Percentiles rank a stretch among this genome's conserved stretches.
Evolutionary conservation across 371 early-diverging fungal genomes (phyloP).

Genomic region (Zopfochytrium polystomum): DNA sequence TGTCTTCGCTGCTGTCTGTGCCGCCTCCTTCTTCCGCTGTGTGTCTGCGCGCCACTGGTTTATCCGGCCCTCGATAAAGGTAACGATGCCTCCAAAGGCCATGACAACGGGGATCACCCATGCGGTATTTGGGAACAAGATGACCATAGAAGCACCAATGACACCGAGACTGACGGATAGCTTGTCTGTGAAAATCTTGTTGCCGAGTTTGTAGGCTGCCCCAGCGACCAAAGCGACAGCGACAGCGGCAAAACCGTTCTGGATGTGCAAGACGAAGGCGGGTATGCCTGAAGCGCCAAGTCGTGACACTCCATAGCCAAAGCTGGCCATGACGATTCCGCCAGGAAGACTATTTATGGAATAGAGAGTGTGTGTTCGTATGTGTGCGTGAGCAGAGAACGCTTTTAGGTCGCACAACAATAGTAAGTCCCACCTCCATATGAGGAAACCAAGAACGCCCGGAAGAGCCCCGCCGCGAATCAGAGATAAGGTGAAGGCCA

Average conservation of each 20-base stretch:
- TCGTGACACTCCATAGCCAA: constrained; percentile 45
- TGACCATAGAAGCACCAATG: constrained; percentile 41
- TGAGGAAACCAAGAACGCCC: constrained; percentile 50
- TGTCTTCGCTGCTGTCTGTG: background rate
- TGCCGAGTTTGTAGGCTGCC: constrained; percentile 52
- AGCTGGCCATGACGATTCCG: constrained; percentile 49
- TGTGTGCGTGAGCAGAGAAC: background rate
- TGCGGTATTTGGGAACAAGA: constrained; percentile 35
- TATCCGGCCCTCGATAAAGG: constrained; percentile 29
- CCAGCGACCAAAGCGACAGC: constrained; percentile 59
- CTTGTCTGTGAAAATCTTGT: constrained; percentile 44
- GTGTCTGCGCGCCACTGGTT: background rate
- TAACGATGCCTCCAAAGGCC: constrained; percentile 50
- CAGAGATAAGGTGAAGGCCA: constrained; percentile 53
- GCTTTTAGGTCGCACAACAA: background rate
- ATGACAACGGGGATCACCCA: constrained; percentile 59
- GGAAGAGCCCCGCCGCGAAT: constrained; percentile 49
- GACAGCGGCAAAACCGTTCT: constrained; percentile 51
- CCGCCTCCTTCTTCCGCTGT: background rate
- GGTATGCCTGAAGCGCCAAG: constrained; percentile 43
- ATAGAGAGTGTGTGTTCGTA: no score
- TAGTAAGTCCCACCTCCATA: constrained; percentile 45
- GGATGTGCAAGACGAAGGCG: constrained; percentile 42
- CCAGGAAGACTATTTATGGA: constrained; percentile 46
- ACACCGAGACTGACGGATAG: constrained; percentile 35